Evolutionary conservation across 768 basidiomycete genomes (phyloP), one percentile per base, ranked within the genome.

Genomic region (Epithele typhae): DNA sequence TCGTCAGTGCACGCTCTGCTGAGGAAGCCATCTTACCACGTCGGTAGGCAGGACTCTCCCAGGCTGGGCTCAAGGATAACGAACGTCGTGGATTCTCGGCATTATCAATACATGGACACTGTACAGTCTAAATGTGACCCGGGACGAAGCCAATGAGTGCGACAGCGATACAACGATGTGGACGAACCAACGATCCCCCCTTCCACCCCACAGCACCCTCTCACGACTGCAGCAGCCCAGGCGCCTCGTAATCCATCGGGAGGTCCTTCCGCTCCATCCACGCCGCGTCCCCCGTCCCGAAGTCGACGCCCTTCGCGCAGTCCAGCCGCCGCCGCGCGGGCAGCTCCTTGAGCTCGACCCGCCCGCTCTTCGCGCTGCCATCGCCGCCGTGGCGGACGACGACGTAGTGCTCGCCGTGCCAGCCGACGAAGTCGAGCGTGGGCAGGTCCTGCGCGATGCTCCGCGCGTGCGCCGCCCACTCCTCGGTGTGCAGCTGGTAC

Each of bases 181-280:
- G 23, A 25, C 15, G 15, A 25, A 40, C 14, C 14, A 5, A 39
- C 37, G n/a, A n/a, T n/a, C n/a, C 39, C 14, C 39, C 27, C n/a
- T 19, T 18, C 25, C 17, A 15, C 7, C 5, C 4, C 27, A 19
- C 27, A 30, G 27, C 27, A 14, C n/a, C n/a, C n/a, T n/a, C n/a
- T 53, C 52, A 53, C 38, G 37, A 44, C 51, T 48, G 46, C 49
- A 70, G 67, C 57, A 75, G 59, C 9, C 72, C 77, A 12, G 81
- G 76, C 67, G 76, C 73, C 67, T 84, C 82, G 64, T 82, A 84
- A 62, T 84, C 82, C 67, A 84, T 82, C 45, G 82, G 82, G n/a
- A 86, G 78, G 53, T 86, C 82, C 65, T 81, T 84, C 57, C 81
- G 68, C 65, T 83, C 82, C 59, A 82, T 63, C 82, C 82, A 84